Evolutionary conservation across 1,284 basidiomycete species (phyloP).

Genomic region (Moesziomyces parantarcticus): DNA sequence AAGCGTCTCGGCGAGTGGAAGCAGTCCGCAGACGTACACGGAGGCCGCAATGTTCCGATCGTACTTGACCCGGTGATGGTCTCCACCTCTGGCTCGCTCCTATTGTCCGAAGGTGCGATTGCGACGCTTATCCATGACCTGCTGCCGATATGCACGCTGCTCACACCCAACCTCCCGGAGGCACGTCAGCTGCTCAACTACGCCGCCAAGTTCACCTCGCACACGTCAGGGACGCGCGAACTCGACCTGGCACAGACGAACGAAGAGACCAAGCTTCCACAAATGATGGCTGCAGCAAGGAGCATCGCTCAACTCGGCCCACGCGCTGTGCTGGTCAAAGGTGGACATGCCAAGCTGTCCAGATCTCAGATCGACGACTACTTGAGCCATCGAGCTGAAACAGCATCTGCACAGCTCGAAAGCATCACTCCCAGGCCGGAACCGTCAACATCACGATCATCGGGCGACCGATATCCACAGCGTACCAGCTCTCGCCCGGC

Average conservation of each 20-base stretch:
- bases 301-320: slow-evolving; percentile 73
- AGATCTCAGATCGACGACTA: slow-evolving; percentile 19
- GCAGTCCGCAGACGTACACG: slow-evolving; percentile 4
- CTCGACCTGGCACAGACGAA: slow-evolving; percentile 25
- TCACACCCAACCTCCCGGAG: slow-evolving; percentile 90
- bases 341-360: slow-evolving; percentile 77
- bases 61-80: slow-evolving; percentile 81
- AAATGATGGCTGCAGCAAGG: slow-evolving; percentile 71
- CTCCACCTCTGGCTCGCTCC: slow-evolving; percentile 86
- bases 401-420: background rate
- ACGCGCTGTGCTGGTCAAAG: slow-evolving; percentile 82
- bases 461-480: slow-evolving; percentile 18
- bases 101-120: slow-evolving; percentile 79
- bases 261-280: slow-evolving; percentile 21
- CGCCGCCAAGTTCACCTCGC: slow-evolving; percentile 36
- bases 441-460: background rate
- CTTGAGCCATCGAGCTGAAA: slow-evolving; percentile 1
- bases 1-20: slow-evolving; percentile 30
- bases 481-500: slow-evolving; percentile 1
- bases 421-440: background rate
- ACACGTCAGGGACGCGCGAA: slow-evolving; percentile 18
- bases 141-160: slow-evolving; percentile 78
- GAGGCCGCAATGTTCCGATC: slow-evolving; percentile 39
- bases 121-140: slow-evolving; percentile 75
- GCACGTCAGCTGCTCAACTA: slow-evolving; percentile 75